Evolutionary conservation across 2,329 filamentous ascomycete species (phyloP), one percentile per base, ranked within the genome.

Genomic region (Fusarium haematococcum): DNA sequence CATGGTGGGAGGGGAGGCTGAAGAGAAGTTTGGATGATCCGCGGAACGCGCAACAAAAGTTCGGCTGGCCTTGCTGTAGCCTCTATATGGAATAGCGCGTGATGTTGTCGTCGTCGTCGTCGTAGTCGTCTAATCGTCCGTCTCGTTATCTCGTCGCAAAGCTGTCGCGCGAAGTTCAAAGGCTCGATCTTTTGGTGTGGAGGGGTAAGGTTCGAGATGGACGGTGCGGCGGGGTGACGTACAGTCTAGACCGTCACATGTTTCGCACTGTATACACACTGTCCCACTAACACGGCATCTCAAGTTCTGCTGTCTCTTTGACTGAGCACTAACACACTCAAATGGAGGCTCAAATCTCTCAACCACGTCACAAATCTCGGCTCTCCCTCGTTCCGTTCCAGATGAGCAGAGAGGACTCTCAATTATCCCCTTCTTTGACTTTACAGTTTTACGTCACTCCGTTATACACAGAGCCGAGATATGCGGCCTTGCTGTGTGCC

Each of bases 1-100:
- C 86, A 89, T 89, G 70, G 69, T 78, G 73, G 66, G 71, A 73
- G 13, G 32, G 37, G 43, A 35, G 54, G 64, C 60, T 56, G 68
- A 72, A 54, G 27, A 30, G 27, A 30, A 16, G 48, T 59, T 68
- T 61, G 63, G 57, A 30, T 37, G 11, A 35, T 58, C 50, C 6
- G 13, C 39, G 39, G 37, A 56, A 45, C 7, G 23, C 39, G 35
- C 23, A 14, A 64, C 59, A 63, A 76, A 66, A 63, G 70, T 56
- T 67, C 60, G 54, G 33, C 14, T 32, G 27, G 27, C 33, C 43
- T 52, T 57, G 35, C 43, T 56, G 39, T 18, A 43, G 57, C 52
- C 45, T 63, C 56, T 41, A 59, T 39, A 25, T 35, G 63, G 20
- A 50, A 59, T 69, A 66, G 69, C 39, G 71, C 48, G 62, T 25